Evolutionary conservation across 2,329 filamentous ascomycete genomes (phyloP).

Genomic region (Trichocomaceae sp.): DNA sequence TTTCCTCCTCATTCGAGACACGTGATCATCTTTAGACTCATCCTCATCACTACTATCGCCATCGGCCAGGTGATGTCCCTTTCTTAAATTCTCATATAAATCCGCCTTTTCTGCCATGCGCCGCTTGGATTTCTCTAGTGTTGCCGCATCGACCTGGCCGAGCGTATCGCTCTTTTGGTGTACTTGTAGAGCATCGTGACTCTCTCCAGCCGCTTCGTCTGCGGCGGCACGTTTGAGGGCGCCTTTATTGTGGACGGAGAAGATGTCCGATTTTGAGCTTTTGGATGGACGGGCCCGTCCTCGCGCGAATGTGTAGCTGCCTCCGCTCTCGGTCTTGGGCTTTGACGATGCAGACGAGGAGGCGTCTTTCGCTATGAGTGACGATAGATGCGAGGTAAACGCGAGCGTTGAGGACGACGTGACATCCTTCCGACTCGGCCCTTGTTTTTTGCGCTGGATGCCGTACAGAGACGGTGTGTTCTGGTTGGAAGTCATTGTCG

Average conservation of each 20-base stretch:
- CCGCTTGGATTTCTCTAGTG: constrained; percentile 61
- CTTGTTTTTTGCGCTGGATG: constrained; percentile 60
- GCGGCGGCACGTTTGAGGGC: constrained; percentile 56
- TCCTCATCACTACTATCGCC: constrained; percentile 31
- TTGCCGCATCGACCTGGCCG: constrained; percentile 52
- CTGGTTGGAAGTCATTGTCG: constrained; percentile 53
- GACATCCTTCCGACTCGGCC: constrained; percentile 55
- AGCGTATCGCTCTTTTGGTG: constrained; percentile 56
- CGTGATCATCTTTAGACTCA: constrained; percentile 31
- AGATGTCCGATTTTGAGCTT: constrained; percentile 60
- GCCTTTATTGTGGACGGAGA: constrained; percentile 59
- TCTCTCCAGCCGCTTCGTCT: constrained; percentile 49
- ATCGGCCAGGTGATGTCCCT: constrained; percentile 67
- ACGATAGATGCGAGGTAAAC: constrained; percentile 82
- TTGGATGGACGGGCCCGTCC: constrained; percentile 39
- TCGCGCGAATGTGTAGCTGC: constrained; percentile 31
- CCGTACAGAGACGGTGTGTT: constrained; percentile 58
- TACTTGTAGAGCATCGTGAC: constrained; percentile 49
- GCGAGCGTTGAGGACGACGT: constrained; percentile 66
- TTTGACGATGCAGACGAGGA: constrained; percentile 27
- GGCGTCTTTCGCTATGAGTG: constrained; percentile 59
- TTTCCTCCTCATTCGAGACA: constrained; percentile 56
- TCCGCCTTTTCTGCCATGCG: constrained; percentile 87
- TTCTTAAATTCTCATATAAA: constrained; percentile 82
- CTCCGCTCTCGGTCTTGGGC: constrained; percentile 14